Base-by-base conservation (phyloP, 2,329 filamentous ascomycete species). In the Periconia macrospinosa region DNA sequence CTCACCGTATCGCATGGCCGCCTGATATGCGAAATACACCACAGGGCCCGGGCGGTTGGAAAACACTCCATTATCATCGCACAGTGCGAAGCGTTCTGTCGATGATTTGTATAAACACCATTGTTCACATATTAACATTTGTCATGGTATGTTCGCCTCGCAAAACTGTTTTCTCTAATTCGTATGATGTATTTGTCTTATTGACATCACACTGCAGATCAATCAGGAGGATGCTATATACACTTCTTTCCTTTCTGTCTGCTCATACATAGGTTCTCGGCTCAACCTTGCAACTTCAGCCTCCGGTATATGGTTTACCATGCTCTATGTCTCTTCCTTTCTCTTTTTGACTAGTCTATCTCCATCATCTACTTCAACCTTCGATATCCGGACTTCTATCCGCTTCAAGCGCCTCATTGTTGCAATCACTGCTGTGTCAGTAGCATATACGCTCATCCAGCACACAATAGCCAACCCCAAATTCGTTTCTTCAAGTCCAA, bases 321-420 rank as follows among this genome's bases (percentile, higher is more conserved):
- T 66, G 19, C 57, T 73, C 47, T 73, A 63, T 3, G 52, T 54
- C 3, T 61, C 70, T 13, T 58, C 63, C 3, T 46, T 69, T 45
- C 27, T 67, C 3, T 67, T 68, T 45, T 52, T 68, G 9, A 62
- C 54, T 33, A 59, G 55, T 43, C 54, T 61, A 45, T 60, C 63
- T 6, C 51, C 58, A 44, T 61, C 63, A 45, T 49, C 56, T 13
- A 60, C 63, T 47, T 51, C 56, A 14, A 47, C 60, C n/a, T 19
- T 61, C 23, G 67, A 69, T 30, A 53, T 61, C 41, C 64, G 69
- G 19, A 60, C 47, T 47, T 64, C 62, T 30, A 49, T 63, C 45
- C 64, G 67, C 47, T 45, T 68, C 47, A 69, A 60, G 61, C 66
- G 68, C 41, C 57, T 71, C 19, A 45, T 71, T 13, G 58, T 68